Conservation (phyloP, 495 filamentous ascomycete genomes). For the Aspergillus wentii region DNA sequence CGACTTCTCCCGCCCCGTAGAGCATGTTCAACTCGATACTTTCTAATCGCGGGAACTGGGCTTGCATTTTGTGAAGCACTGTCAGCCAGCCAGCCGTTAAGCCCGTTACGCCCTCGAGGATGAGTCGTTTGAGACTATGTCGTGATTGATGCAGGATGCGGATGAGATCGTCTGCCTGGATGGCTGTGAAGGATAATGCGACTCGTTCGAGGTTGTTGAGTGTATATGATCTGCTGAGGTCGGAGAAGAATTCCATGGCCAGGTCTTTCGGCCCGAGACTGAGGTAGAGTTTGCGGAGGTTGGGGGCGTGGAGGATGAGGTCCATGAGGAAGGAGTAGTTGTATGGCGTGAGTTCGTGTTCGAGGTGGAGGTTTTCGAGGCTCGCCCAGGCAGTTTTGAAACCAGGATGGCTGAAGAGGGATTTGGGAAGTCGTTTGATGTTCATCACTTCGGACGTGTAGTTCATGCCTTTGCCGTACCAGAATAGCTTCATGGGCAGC, state of each 20-base stretch:
- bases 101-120: not conserved
- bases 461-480: constrained; percentile 8
- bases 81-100: not conserved
- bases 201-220: not conserved
- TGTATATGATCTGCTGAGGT: not conserved
- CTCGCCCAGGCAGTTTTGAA: constrained; percentile 2
- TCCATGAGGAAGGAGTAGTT: constrained; percentile 9
- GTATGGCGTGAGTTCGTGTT: constrained; percentile 5
- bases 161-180: not conserved
- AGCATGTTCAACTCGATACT: constrained; percentile 1
- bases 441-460: constrained; percentile 4
- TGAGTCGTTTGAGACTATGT: not conserved
- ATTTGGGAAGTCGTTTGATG: constrained; percentile 5
- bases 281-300: constrained; percentile 8
- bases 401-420: constrained; percentile 1
- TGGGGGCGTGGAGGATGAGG: constrained; percentile 1
- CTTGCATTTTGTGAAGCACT: not conserved
- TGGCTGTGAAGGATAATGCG: not conserved
- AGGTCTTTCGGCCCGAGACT: constrained; percentile 1
- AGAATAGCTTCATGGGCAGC: constrained; percentile 5
- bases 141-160: constrained; percentile 1
- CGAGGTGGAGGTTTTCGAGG: constrained; percentile 7
- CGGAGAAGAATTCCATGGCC: constrained; percentile 4
- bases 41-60: constrained; percentile 1
- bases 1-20: no score